Evolutionary conservation across 2,329 filamentous ascomycete species (phyloP).

Genomic region (Fusarium pseudocircinatum): DNA sequence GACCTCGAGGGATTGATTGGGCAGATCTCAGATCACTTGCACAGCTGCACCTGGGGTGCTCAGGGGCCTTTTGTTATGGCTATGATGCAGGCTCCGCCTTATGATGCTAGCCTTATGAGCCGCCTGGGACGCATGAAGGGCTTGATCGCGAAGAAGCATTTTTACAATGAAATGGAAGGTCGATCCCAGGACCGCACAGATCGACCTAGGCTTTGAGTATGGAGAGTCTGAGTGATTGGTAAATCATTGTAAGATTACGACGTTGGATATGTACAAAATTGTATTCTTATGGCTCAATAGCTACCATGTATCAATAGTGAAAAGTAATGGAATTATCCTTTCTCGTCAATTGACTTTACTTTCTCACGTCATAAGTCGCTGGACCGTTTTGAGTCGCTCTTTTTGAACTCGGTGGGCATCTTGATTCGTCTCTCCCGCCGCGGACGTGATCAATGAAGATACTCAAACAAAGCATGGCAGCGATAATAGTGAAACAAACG

Average conservation of each 20-base stretch:
- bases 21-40: slow-evolving; percentile 47
- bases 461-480: background rate
- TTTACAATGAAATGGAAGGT: background rate
- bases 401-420: background rate
- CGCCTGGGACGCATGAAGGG: slow-evolving; percentile 33
- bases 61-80: slow-evolving; percentile 53
- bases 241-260: background rate
- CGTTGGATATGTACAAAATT: background rate
- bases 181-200: background rate
- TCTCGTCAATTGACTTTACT: background rate
- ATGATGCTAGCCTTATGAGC: slow-evolving; percentile 41
- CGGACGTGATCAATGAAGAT: background rate
- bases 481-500: background rate
- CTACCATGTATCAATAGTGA: background rate
- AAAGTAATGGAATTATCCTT: background rate
- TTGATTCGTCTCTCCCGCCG: background rate
- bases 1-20: slow-evolving; percentile 39
- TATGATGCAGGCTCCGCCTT: slow-evolving; percentile 50
- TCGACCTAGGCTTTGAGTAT: background rate
- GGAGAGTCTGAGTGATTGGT: background rate
- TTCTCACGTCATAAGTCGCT: background rate
- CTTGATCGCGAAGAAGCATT: slow-evolving; percentile 10
- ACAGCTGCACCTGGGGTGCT: slow-evolving; percentile 49
- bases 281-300: background rate
- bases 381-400: background rate